Evolutionary conservation across 495 filamentous ascomycete species (phyloP).

Genomic region (Penicillium malachiteum): DNA sequence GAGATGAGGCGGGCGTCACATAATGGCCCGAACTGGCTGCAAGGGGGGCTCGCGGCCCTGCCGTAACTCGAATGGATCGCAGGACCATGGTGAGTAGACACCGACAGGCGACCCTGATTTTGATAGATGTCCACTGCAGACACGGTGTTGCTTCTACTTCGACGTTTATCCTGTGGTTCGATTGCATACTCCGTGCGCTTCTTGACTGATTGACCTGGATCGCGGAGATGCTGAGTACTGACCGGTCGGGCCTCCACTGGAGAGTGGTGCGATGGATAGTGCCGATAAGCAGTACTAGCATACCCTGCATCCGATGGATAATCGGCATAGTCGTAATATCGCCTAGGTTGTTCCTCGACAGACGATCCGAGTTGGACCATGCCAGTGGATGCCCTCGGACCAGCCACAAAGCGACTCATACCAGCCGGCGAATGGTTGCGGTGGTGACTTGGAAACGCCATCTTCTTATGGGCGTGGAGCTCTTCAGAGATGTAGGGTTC

Average conservation of each 20-base stretch:
- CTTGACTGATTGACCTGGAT: conserved; percentile 33
- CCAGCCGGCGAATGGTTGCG: conserved; percentile 34
- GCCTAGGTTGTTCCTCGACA: conserved; percentile 31
- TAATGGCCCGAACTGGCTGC: conserved; percentile 29
- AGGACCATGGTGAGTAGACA: conserved; percentile 31
- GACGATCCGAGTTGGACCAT: conserved; percentile 40
- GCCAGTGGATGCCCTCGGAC: conserved; percentile 51
- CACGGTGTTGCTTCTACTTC: conserved; percentile 37
- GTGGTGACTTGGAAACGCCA: conserved; percentile 19
- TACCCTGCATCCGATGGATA: conserved; percentile 39
- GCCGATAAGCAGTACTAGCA: conserved; percentile 24
- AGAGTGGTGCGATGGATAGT: conserved; percentile 25
- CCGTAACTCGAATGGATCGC: conserved; percentile 26
- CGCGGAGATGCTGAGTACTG: conserved; percentile 34
- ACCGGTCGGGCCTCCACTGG: conserved; percentile 39
- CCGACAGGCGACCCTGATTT: conserved; percentile 23
- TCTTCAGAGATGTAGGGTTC: too few relatives aligned
- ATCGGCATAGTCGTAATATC: conserved; percentile 30
- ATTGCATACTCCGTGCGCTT: conserved; percentile 45
- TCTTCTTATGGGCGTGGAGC: conserved; percentile 1
- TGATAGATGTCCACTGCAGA: conserved; percentile 30
- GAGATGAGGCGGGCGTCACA: conserved; percentile 23
- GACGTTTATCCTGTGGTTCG: conserved; percentile 32
- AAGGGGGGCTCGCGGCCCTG: conserved; percentile 33
- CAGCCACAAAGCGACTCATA: conserved; percentile 30